Conservation (phyloP, 176 grass and related monocot genomes). For the Aechmea fasciata region DNA sequence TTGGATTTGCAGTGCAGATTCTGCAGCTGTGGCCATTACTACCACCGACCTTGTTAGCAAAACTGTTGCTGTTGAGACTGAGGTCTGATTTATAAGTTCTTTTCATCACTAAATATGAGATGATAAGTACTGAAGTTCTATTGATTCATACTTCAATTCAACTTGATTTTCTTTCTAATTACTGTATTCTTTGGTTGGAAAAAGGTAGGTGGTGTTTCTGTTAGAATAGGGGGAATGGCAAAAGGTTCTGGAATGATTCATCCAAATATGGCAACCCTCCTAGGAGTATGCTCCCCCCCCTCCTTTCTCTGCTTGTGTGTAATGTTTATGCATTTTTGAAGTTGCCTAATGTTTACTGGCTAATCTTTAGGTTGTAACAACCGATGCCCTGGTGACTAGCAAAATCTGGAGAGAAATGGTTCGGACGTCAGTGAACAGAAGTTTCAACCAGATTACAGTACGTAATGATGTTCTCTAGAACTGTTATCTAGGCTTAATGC, state of each 20-base stretch:
- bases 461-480: conserved; percentile 9
- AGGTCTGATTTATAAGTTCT: conserved; percentile 37
- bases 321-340: background rate
- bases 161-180: conserved; percentile 7
- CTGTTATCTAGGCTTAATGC: background rate
- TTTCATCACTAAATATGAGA: background rate
- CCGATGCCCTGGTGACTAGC: conserved; percentile 69
- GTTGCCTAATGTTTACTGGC: conserved; percentile 12
- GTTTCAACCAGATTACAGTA: conserved; percentile 99
- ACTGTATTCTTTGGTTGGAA: conserved; percentile 22
- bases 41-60: conserved; percentile 99
- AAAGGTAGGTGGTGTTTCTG: conserved; percentile 80
- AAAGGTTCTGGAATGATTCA: conserved; percentile 99
- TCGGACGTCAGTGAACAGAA: conserved; percentile 63
- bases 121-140: background rate
- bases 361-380: conserved; percentile 79
- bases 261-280: conserved; percentile 99
- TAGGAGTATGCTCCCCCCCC: conserved; percentile 51
- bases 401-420: conserved; percentile 91
- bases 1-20: conserved; percentile 46
- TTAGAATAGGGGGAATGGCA: conserved; percentile 92
- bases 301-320: background rate
- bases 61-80: conserved; percentile 77
- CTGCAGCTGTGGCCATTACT: conserved; percentile 89
- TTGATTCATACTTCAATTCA: conserved; percentile 4